phyloP scores from a whole-genome alignment of 2,329 filamentous ascomycete genomes.

The Leptographium wingfieldii region DNA sequence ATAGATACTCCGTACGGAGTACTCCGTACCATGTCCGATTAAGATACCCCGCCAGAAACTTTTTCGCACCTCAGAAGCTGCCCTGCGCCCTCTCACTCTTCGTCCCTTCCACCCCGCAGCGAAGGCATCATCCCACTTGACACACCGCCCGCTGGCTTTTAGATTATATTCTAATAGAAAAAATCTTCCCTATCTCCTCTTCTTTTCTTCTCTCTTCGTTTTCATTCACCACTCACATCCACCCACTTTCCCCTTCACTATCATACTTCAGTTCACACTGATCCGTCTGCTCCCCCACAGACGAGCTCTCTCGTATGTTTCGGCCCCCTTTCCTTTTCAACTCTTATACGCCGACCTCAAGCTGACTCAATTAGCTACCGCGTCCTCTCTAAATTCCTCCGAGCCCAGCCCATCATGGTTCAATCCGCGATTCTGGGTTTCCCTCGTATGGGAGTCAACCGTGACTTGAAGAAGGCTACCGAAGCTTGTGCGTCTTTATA shows the following conservation, averaged over 20 bases:
- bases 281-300: conserved; percentile 7
- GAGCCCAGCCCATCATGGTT: conserved; percentile 34
- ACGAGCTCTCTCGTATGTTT: conserved; percentile 6
- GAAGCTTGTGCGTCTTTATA: conserved; percentile 57
- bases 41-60: background rate
- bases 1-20: no score
- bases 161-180: background rate
- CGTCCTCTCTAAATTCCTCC: conserved; percentile 2
- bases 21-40: background rate
- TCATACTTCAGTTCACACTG: background rate
- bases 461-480: conserved; percentile 99
- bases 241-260: background rate
- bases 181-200: conserved; percentile 5
- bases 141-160: conserved; percentile 8
- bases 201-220: conserved; percentile 3
- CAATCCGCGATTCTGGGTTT: conserved; percentile 83
- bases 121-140: conserved; percentile 3
- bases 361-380: background rate
- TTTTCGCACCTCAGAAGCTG: background rate
- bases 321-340: background rate
- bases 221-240: conserved; percentile 8
- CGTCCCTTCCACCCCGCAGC: background rate
- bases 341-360: background rate
- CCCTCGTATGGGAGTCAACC: conserved; percentile 94
- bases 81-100: background rate